Conservation (phyloP, 1,284 basidiomycete species). For the Naganishia liquefaciens region DNA sequence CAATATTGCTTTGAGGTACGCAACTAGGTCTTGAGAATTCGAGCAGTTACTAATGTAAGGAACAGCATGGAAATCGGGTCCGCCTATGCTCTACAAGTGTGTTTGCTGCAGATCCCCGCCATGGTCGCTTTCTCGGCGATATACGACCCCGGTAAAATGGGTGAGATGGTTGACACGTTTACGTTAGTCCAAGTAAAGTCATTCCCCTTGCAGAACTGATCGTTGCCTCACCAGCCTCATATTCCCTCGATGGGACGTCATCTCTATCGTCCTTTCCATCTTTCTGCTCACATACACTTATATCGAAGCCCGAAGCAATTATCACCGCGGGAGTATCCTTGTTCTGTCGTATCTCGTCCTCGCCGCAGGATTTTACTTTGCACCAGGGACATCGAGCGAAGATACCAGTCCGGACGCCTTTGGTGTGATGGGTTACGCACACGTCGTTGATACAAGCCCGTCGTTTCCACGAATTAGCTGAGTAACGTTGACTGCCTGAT, state of each 20-base stretch:
- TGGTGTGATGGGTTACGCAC: neutral
- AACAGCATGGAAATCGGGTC: slow-evolving; percentile 98
- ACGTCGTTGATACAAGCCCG: slow-evolving; percentile 1
- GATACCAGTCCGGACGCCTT: slow-evolving; percentile 3
- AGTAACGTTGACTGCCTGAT: neutral
- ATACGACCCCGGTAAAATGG: slow-evolving; percentile 80
- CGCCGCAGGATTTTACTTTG: slow-evolving; percentile 75
- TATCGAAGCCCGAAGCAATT: slow-evolving; percentile 97
- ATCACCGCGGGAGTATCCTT: slow-evolving; percentile 89
- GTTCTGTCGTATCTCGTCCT: slow-evolving; percentile 86
- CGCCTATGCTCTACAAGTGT: slow-evolving; percentile 97
- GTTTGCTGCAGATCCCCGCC: slow-evolving; percentile 93
- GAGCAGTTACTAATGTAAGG: neutral
- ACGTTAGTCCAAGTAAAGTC: slow-evolving; percentile 61
- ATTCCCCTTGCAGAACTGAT: neutral
- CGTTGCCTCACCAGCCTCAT: slow-evolving; percentile 66
- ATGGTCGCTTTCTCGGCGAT: slow-evolving; percentile 98
- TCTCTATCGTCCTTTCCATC: slow-evolving; percentile 88
- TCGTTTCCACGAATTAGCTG: slow-evolving; percentile 4
- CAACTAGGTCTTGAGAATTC: slow-evolving; percentile 4
- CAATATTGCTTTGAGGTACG: slow-evolving; percentile 92
- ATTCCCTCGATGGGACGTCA: slow-evolving; percentile 98
- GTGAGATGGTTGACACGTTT: slow-evolving; percentile 80
- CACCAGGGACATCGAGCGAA: slow-evolving; percentile 48
- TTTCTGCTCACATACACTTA: slow-evolving; percentile 99